Conservation (phyloP, 1,284 basidiomycete genomes). For the Puccinia novopanici region DNA sequence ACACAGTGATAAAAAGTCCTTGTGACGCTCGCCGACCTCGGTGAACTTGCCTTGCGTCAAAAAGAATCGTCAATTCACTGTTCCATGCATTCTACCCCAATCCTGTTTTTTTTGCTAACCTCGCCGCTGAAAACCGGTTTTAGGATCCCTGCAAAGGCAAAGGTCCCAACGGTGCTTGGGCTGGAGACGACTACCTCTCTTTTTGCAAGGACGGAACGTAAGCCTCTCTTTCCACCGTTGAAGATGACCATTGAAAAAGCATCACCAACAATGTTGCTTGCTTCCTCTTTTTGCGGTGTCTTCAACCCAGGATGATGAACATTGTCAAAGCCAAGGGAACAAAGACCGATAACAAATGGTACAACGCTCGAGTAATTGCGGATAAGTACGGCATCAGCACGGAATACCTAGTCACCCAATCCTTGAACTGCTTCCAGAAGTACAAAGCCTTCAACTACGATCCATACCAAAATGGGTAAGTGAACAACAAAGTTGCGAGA, state of each 20-base stretch:
- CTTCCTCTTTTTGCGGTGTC: not conserved
- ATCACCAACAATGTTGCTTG: not conserved
- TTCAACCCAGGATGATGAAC: constrained; percentile 43
- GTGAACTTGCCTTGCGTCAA: not conserved
- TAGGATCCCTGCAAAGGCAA: constrained; percentile 39
- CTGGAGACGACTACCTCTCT: constrained; percentile 39
- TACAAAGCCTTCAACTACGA: constrained; percentile 46
- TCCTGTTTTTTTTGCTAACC: not conserved
- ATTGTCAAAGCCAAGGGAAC: constrained; percentile 48
- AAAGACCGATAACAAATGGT: constrained; percentile 48
- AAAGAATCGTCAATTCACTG: not conserved
- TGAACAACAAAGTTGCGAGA: not conserved
- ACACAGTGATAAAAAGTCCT: too few species aligned
- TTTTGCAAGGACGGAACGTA: constrained; percentile 48
- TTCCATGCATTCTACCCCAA: not conserved
- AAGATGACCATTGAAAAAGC: not conserved
- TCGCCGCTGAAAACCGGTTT: not conserved
- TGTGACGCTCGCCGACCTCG: not conserved
- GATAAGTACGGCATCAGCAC: constrained; percentile 45
- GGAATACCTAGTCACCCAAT: constrained; percentile 50
- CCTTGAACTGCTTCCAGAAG: constrained; percentile 47
- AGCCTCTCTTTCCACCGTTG: not conserved
- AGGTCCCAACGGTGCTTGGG: constrained; percentile 48
- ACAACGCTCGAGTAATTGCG: constrained; percentile 40
- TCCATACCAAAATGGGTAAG: constrained; percentile 48